Evolutionary conservation across 164 flowering plant genomes (phyloP).

Genomic region (Litsea cubeba): DNA sequence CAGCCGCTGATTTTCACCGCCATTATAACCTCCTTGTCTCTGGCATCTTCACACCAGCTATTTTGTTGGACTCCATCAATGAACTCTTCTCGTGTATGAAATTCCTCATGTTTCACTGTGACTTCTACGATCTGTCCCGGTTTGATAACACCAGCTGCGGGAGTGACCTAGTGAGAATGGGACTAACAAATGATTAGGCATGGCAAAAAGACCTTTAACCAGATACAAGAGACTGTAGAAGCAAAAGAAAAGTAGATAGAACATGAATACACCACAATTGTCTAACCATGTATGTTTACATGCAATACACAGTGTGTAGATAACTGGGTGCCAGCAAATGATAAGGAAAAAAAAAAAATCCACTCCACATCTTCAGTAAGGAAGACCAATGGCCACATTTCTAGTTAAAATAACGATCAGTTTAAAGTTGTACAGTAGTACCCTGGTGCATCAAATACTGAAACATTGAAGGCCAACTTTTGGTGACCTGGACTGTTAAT

Average conservation of each 20-base stretch:
- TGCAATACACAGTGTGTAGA: background rate
- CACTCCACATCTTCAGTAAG: too few relatives aligned
- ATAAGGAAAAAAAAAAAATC: background rate
- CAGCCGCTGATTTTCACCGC: slow-evolving; percentile 47
- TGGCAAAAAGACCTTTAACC: background rate
- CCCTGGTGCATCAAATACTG: too few relatives aligned
- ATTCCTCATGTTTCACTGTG: slow-evolving; percentile 60
- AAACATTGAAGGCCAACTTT: too few relatives aligned
- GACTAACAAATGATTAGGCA: background rate
- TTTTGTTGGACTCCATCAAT: slow-evolving; percentile 80
- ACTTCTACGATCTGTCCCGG: slow-evolving; percentile 67
- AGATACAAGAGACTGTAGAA: background rate
- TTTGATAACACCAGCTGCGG: slow-evolving; percentile 64
- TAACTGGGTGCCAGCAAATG: background rate
- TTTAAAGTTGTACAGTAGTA: too few relatives aligned
- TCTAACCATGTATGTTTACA: too few relatives aligned
- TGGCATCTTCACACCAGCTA: slow-evolving; percentile 89
- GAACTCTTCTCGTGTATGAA: slow-evolving; percentile 56
- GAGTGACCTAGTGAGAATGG: slow-evolving; percentile 52
- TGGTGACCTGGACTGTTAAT: too few relatives aligned
- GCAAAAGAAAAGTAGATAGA: background rate
- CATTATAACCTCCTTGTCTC: slow-evolving; percentile 73
- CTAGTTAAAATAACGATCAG: too few relatives aligned
- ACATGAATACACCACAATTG: too few relatives aligned
- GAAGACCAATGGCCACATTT: too few relatives aligned